Evolutionary conservation across 495 filamentous ascomycete genomes (phyloP), one percentile per base, ranked within the genome.

Genomic region (Penicillium coprophilum): DNA sequence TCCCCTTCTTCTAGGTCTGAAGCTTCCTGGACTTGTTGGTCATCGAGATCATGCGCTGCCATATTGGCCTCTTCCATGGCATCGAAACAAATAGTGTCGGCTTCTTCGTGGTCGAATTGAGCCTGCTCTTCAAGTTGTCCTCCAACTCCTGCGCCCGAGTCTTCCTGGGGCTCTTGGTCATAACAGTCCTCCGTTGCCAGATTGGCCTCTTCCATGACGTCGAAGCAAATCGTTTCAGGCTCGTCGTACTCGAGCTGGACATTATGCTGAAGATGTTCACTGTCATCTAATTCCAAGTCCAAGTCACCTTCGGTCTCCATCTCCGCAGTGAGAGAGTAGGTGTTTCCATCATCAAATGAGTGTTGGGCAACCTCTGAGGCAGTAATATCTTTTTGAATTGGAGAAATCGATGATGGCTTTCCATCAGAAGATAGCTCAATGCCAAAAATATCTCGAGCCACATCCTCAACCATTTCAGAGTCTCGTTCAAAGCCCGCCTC

Each of bases 371-470:
- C 43, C 50, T 57, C 55, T 5, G 27, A 9, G 12, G 34, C 57
- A 3, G 2, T 6, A 4, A 6, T 30, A 34, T 63, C 46, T 41
- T 51, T 17, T 4, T 47, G 23, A 4, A 24, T 27, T 8, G 58
- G 60, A n/a, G 56, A 59, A 6, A 30, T 36, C 4, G 56, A 57
- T 17, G 60, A 46, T 9, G 44, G 19, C 20, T 49, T 57, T 19
- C 34, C 23, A 13, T 58, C 48, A 41, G 56, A 64, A 6, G 57
- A 55, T 7, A 68, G 20, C 46, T 66, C 63, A 27, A 66, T 66
- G 7, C 58, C 63, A 41, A 68, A 68, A 44, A 68, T 60, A 45
- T 68, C 63, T 41, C 60, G 60, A 30, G 66, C 63, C 19, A 68
- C 63, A 46, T 68, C 66, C 13, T 68, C 63, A 6, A 66, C 60